phyloP scores from a whole-genome alignment of 164 flowering plant species.

The Macadamia integrifolia region DNA sequence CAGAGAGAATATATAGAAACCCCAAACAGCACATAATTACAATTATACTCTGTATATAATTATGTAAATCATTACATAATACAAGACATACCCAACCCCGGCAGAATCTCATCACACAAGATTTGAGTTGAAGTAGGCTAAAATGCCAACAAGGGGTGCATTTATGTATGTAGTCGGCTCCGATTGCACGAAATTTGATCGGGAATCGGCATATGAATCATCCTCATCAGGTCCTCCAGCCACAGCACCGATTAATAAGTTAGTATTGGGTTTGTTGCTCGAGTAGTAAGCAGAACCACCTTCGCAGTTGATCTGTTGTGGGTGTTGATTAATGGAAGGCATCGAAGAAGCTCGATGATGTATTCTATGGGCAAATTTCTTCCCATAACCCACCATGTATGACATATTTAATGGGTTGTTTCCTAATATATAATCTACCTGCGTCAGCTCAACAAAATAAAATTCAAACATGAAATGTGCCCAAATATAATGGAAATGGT shows the following conservation, averaged over 20 bases:
- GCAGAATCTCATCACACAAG: not conserved
- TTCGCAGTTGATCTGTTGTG: slow-evolving; percentile 29
- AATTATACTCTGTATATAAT: too few relatives aligned
- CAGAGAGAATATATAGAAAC: too few relatives aligned
- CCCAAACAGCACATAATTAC: too few relatives aligned
- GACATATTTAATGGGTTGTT: slow-evolving; percentile 59
- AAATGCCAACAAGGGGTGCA: slow-evolving; percentile 66
- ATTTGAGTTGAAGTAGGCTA: slow-evolving; percentile 44
- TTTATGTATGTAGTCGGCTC: slow-evolving; percentile 72
- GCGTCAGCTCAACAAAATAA: not conserved
- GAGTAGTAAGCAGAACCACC: slow-evolving; percentile 34
- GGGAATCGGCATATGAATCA: slow-evolving; percentile 40
- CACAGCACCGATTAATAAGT: slow-evolving; percentile 51
- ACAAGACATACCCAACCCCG: too few relatives aligned
- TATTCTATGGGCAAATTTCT: slow-evolving; percentile 43
- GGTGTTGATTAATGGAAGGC: slow-evolving; percentile 36
- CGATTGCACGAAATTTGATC: slow-evolving; percentile 31
- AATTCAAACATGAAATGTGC: too few relatives aligned
- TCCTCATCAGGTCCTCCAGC: slow-evolving; percentile 57
- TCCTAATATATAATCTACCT: slow-evolving; percentile 64
- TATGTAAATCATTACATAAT: too few relatives aligned
- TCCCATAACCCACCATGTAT: slow-evolving; percentile 82
- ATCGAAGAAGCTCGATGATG: slow-evolving; percentile 64
- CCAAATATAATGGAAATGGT: too few relatives aligned
- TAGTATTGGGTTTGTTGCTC: slow-evolving; percentile 39